These are phyloP conservation scores for Umbelopsis sp. DNA, from an alignment of 192 early-diverging fungal species.

Conservation along the genomic window DNA sequence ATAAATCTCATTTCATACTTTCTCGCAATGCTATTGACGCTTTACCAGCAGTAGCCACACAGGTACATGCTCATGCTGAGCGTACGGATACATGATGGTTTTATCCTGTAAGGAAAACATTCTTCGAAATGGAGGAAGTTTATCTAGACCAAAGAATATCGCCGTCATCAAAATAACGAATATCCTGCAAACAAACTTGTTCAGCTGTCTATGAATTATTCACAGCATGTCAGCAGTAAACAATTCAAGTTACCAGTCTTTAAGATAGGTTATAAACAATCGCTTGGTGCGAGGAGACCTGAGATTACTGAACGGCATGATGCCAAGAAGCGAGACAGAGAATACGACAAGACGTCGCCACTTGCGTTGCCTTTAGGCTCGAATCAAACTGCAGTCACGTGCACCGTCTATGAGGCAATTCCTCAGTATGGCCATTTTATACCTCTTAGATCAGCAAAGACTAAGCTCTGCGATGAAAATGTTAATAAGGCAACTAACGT, in stretches of 20 bases:
- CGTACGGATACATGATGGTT: constrained; percentile 64
- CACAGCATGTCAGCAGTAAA: not conserved
- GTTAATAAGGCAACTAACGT: no score
- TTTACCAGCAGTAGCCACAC: constrained; percentile 40
- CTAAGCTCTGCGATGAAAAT: no score
- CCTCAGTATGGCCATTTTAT: no score
- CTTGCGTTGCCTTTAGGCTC: no score
- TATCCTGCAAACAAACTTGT: constrained; percentile 1
- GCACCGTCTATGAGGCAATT: no score
- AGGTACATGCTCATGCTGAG: constrained; percentile 47
- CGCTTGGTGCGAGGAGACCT: constrained; percentile 10
- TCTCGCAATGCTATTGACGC: not conserved
- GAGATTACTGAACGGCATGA: constrained; percentile 19
- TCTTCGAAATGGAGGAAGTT: constrained; percentile 66
- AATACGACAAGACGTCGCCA: not conserved
- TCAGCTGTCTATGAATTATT: not conserved
- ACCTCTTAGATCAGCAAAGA: no score
- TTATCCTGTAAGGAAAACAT: constrained; percentile 74
- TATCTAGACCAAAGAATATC: constrained; percentile 60
- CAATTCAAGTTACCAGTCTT: constrained; percentile 30
- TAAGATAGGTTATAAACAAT: constrained; percentile 35
- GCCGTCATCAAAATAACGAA: constrained; percentile 58
- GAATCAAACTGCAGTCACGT: no score
- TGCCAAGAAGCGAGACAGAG: not conserved
- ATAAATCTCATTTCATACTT: not conserved